Conservation (phyloP, 495 filamentous ascomycete species). For the Aspergillus olivimuriae region DNA sequence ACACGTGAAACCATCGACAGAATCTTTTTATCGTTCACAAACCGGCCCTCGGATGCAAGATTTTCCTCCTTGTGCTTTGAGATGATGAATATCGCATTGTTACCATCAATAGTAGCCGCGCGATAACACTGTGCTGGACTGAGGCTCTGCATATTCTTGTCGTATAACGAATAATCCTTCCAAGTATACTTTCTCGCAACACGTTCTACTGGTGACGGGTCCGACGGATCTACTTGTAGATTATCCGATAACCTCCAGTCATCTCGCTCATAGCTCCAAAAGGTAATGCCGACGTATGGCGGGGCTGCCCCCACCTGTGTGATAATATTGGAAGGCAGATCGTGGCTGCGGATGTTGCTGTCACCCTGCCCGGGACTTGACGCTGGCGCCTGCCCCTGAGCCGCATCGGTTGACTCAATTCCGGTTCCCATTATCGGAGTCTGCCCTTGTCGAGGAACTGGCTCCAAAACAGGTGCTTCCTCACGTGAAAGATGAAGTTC, state of each 20-base stretch:
- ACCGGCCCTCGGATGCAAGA: constrained; percentile 10
- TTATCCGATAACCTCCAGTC: constrained; percentile 12
- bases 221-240: constrained; percentile 10
- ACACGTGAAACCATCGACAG: constrained; percentile 8
- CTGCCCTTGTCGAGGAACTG: background rate
- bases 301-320: background rate
- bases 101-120: constrained; percentile 11
- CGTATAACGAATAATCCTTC: constrained; percentile 17
- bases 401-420: too few species aligned
- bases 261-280: constrained; percentile 13
- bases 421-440: background rate
- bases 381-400: background rate
- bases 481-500: background rate
- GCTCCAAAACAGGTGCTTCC: background rate
- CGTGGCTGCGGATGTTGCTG: background rate
- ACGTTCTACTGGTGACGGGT: constrained; percentile 13
- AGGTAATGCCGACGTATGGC: background rate
- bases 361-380: background rate
- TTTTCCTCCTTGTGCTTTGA: constrained; percentile 14
- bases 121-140: constrained; percentile 13
- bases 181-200: constrained; percentile 15
- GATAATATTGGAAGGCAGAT: background rate
- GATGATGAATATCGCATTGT: constrained; percentile 22
- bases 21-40: constrained; percentile 13
- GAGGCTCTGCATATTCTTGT: constrained; percentile 12